Evolutionary conservation across 805 yeast species (phyloP).

Genomic region (Schwanniomyces polymorphus): DNA sequence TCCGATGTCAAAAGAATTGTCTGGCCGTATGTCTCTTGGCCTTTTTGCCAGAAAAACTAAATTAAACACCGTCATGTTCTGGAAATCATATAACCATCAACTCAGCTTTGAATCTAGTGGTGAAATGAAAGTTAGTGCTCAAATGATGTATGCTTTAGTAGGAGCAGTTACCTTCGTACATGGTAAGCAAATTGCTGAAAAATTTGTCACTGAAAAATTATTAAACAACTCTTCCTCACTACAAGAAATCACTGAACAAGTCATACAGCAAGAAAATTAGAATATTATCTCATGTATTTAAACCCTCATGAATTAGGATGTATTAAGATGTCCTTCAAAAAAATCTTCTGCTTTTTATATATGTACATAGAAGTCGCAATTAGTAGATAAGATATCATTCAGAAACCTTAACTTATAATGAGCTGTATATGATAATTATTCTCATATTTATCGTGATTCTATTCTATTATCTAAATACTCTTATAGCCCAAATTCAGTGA

Average conservation of each 20-base stretch:
- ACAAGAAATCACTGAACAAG: slow-evolving; percentile 33
- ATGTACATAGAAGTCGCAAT: slow-evolving; percentile 3
- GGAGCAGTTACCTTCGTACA: slow-evolving; percentile 68
- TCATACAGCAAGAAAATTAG: slow-evolving; percentile 27
- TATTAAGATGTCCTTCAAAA: slow-evolving; percentile 8
- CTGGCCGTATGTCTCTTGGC: slow-evolving; percentile 52
- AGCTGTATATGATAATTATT: neutral
- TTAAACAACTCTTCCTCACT: slow-evolving; percentile 28
- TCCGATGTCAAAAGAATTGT: slow-evolving; percentile 48
- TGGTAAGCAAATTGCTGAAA: slow-evolving; percentile 59
- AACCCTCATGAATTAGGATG: slow-evolving; percentile 17
- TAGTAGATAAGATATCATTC: neutral
- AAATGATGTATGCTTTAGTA: slow-evolving; percentile 58
- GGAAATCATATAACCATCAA: slow-evolving; percentile 59
- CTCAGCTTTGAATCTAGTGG: slow-evolving; percentile 51
- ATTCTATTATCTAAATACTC: too few species aligned
- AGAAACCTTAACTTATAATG: neutral
- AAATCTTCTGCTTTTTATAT: slow-evolving; percentile 2
- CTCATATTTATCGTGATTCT: too few species aligned
- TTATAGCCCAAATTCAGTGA: neutral
- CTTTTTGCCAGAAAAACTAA: slow-evolving; percentile 49
- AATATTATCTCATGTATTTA: slow-evolving; percentile 14
- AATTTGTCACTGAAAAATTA: slow-evolving; percentile 56
- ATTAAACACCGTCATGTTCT: slow-evolving; percentile 58
- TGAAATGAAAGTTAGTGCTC: slow-evolving; percentile 53